Base-by-base conservation (phyloP, 805 yeast species). In the Hanseniaspora vineae region DNA sequence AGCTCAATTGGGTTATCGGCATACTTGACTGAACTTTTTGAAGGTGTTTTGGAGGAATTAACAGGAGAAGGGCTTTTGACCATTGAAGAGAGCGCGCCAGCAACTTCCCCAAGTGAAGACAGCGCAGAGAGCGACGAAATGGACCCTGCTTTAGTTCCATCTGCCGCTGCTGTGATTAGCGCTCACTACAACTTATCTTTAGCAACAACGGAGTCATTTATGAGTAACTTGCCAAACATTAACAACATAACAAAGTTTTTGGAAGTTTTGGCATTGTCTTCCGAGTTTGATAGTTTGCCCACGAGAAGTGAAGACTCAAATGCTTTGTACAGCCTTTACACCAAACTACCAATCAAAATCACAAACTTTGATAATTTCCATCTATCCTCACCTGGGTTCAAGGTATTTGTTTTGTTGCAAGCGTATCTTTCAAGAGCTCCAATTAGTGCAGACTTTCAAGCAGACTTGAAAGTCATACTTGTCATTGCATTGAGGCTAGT, bases 21-120 rank as follows among this genome's bases (percentile, higher is more conserved):
- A 47, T 86, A 72, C 61, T 65, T 92, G 40, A 88, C 97, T 0
- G 96, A 88, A 44, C 59, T 87, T 12, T 82, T 90, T 12, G 97
- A 92, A 58, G 67, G 65, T 6, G 70, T 85, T 0, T 57, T 90
- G 52, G 71, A 70, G 32, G 94, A 85, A 18, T 67, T 92, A 42
- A 60, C 62, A 15, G 76, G 76, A 1, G 75, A 79, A 0, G 77
- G 77, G 32, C 57, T 89, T 49, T 70, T 92, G 42, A 88, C 81
- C 52, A 52, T 80, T 1, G 75, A 74, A 12, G 62, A 61, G 1
- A 23, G 29, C 29, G 29, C 4, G 29, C 29, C 8, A 23, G 29
- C 6, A 5, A 23, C 29, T 23, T 23, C 29, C 8, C 4, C 29
- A 23, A 23, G 29, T 23, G 29, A 23, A 23, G 29, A 8, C 29